These are phyloP conservation scores for Euphorbia schlechtendalii DNA, from an alignment of 441 rosid species.

Conservation along the genomic window DNA sequence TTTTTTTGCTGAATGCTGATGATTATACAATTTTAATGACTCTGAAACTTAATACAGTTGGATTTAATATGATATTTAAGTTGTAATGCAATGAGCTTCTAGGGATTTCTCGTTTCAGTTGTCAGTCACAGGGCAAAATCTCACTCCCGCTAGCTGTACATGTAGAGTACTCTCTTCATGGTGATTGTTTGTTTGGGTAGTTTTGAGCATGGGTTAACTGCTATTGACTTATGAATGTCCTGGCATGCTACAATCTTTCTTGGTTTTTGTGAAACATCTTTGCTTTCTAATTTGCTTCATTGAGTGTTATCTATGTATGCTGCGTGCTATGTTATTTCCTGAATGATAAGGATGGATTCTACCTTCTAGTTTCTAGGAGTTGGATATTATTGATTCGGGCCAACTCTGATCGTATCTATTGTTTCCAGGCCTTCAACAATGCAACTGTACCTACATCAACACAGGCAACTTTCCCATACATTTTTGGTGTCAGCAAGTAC, in stretches of 20 bases:
- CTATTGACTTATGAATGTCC: background rate
- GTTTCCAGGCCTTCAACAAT: slow-evolving; percentile 72
- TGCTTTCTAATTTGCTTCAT: background rate
- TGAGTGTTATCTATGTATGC: background rate
- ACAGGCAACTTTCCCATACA: slow-evolving; percentile 84
- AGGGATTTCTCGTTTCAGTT: background rate
- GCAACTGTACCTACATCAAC: slow-evolving; percentile 73
- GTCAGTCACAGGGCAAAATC: background rate
- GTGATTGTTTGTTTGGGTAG: background rate
- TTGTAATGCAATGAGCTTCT: background rate
- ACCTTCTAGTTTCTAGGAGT: background rate
- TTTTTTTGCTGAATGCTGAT: background rate
- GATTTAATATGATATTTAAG: background rate
- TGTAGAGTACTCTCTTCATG: background rate
- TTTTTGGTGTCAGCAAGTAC: slow-evolving; percentile 86
- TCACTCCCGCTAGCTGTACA: background rate
- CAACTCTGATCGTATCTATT: slow-evolving; percentile 7
- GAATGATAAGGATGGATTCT: slow-evolving; percentile 10
- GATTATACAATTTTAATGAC: background rate
- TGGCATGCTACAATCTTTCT: background rate
- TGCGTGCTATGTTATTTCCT: background rate
- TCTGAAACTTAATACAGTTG: background rate
- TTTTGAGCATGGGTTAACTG: background rate
- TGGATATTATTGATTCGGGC: background rate
- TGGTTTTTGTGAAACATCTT: background rate